Percentiles rank a stretch among this genome's conserved stretches.
Conservation (phyloP, 345 rosid species). For the Moricandia arvensis region DNA sequence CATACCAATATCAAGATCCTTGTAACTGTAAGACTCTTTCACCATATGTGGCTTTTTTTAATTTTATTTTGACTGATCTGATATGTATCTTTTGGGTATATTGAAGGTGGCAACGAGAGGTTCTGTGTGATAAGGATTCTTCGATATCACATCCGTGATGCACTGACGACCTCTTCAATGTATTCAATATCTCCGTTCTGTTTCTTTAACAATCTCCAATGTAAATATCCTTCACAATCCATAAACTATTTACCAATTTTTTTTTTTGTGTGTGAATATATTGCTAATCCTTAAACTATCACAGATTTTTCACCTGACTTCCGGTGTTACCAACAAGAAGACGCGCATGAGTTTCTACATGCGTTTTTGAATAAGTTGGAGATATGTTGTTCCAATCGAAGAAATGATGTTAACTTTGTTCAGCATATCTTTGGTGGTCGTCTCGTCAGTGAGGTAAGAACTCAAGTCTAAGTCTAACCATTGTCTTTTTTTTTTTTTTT, state of each 20-base stretch:
- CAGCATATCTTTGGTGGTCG: slow-evolving; percentile 68
- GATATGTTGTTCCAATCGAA: slow-evolving; percentile 49
- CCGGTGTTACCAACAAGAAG: slow-evolving; percentile 69
- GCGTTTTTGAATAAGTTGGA: slow-evolving; percentile 71
- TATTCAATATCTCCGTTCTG: slow-evolving; percentile 45
- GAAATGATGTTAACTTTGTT: slow-evolving; percentile 46
- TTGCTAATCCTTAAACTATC: slow-evolving; percentile 42
- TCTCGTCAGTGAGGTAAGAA: slow-evolving; percentile 71
- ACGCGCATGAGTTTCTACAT: slow-evolving; percentile 86
- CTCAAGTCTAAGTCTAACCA: too few species aligned
- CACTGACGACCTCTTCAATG: slow-evolving; percentile 47
- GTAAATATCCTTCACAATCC: slow-evolving; percentile 60
- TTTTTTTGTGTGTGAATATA: background rate
- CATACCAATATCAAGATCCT: slow-evolving; percentile 41
- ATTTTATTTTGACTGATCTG: background rate
- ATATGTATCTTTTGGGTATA: background rate
- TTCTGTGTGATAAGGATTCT: slow-evolving; percentile 65
- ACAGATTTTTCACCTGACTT: slow-evolving; percentile 63
- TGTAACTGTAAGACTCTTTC: slow-evolving; percentile 47
- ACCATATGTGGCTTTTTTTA: background rate
- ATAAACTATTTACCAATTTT: background rate
- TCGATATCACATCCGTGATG: slow-evolving; percentile 51
- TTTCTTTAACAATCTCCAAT: slow-evolving; percentile 51
- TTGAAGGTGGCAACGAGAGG: slow-evolving; percentile 49
- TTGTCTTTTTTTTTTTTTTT: too few species aligned